phyloP scores from a whole-genome alignment of 768 basidiomycete genomes.

The Leccinum arenicola region DNA sequence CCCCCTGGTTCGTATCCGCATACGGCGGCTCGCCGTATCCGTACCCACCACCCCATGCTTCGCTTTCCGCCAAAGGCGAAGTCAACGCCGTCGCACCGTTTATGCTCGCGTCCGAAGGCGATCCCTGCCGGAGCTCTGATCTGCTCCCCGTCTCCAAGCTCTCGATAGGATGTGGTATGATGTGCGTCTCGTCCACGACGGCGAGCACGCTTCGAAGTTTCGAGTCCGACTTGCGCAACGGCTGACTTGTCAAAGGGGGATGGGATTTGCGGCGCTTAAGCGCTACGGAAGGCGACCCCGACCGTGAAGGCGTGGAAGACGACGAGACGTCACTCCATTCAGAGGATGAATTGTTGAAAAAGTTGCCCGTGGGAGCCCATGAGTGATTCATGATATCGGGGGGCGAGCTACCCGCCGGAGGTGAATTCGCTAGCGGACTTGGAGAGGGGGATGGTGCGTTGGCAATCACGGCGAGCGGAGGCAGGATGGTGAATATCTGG shows the following conservation, averaged over 20 bases:
- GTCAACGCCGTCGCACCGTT: slow-evolving; percentile 16
- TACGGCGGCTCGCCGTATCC: slow-evolving; percentile 41
- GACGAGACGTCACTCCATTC: slow-evolving; percentile 55
- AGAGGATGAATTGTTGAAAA: slow-evolving; percentile 49
- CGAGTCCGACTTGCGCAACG: slow-evolving; percentile 54
- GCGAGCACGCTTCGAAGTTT: slow-evolving; percentile 74
- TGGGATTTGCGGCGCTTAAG: slow-evolving; percentile 51
- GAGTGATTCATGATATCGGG: slow-evolving; percentile 36
- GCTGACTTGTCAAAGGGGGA: slow-evolving; percentile 39
- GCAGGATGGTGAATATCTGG: slow-evolving; percentile 90
- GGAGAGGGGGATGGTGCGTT: slow-evolving; percentile 57
- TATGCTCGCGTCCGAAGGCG: slow-evolving; percentile 25
- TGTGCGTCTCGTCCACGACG: slow-evolving; percentile 61
- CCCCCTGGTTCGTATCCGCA: slow-evolving; percentile 31
- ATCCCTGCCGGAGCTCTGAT: slow-evolving; percentile 22
- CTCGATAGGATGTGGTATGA: slow-evolving; percentile 32
- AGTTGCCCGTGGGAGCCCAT: slow-evolving; percentile 50
- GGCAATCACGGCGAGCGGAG: slow-evolving; percentile 78
- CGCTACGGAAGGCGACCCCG: slow-evolving; percentile 46
- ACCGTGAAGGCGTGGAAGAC: slow-evolving; percentile 44
- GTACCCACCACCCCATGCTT: slow-evolving; percentile 38
- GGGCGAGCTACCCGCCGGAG: slow-evolving; percentile 35
- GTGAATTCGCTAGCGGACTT: slow-evolving; percentile 52
- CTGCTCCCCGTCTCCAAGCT: slow-evolving; percentile 10
- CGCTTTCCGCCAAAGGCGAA: slow-evolving; percentile 23